A percentile compares a stretch with the other conserved stretches of the same genome.
Conservation (phyloP, 2,329 filamentous ascomycete species). For the Madurella mycetomatis region DNA sequence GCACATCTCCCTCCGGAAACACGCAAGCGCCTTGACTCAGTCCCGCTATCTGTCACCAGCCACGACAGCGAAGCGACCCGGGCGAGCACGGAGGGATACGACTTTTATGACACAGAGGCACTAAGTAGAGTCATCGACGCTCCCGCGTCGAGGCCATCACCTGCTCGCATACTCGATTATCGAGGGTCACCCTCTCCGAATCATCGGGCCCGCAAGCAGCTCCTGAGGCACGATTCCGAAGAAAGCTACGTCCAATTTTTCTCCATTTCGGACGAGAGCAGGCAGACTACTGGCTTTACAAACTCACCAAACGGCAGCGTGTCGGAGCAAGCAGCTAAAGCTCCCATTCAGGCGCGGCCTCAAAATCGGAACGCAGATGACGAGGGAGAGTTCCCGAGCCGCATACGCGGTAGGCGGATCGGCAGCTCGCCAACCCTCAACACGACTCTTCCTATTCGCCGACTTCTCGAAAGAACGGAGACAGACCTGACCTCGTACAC, state of each 20-base stretch:
- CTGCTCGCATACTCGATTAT: constrained; percentile 34
- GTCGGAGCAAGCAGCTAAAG: constrained; percentile 16
- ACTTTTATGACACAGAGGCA: constrained; percentile 61
- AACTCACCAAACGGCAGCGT: constrained; percentile 34
- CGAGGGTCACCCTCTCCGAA: constrained; percentile 31
- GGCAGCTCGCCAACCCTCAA: constrained; percentile 23
- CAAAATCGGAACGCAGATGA: constrained; percentile 25
- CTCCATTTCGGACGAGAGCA: constrained; percentile 50
- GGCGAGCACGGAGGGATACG: constrained; percentile 55
- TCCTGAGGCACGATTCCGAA: constrained; percentile 50
- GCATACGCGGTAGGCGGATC: constrained; percentile 41
- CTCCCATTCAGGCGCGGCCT: constrained; percentile 23
- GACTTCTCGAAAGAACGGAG: constrained; percentile 23
- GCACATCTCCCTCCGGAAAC: constrained; percentile 30
- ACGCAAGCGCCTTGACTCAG: constrained; percentile 46
- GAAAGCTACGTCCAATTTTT: constrained; percentile 58
- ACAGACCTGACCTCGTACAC: constrained; percentile 23
- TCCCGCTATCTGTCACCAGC: constrained; percentile 47
- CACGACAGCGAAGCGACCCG: constrained; percentile 44
- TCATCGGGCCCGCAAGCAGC: constrained; percentile 12
- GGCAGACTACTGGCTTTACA: constrained; percentile 36
- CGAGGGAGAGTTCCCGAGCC: constrained; percentile 41
- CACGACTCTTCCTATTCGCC: constrained; percentile 8
- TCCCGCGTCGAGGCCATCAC: constrained; percentile 39
- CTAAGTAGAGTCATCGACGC: constrained; percentile 51